Base-by-base conservation (phyloP, 1,284 basidiomycete species). In the Austroboletus niveus region DNA sequence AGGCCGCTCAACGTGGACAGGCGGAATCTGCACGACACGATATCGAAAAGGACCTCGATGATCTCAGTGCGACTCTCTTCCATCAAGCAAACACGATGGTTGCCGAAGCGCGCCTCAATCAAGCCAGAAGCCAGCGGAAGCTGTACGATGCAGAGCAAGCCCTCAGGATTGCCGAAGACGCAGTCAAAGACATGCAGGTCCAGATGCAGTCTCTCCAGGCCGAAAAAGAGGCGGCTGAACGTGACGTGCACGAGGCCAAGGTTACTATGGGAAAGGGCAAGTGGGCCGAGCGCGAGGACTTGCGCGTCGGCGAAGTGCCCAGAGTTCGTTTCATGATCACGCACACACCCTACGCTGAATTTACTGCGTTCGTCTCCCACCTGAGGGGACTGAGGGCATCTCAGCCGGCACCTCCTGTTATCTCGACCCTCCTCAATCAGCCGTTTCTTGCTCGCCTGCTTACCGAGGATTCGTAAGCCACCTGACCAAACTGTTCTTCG, bases 21-120 rank as follows among this genome's bases (percentile, higher is more conserved):
- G 96, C 95, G 2, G 94, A 96, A 69, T 84, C 79, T 54, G 92
- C 89, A 15, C 82, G 89, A 41, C 77, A 73, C 22, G 87, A 87
- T 49, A 95, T 97, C 60, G 90, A 93, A 71, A 82, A 86, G 70
- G 92, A 95, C 56, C 74, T 99, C 42, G 95, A 98, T 69, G 93
- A 98, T 69, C 83, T 99, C 51, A 94, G 93, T 51, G 94, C 94
- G 4, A 85, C 78, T 50, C 72, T 96, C 17, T 96, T 96, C 63
- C 82, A 82, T 56, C 90, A 94, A 69, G 92, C 92, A 3, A 95
- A 96, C 66, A 86, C 79, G 1, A 96, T 96, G 93, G 92, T 99
- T 7, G 94, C 92, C 0, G 87, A 93, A 59, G 96, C 96, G 42
- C 82, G 94, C 7, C 81, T 89, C 54, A 81, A 79, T 10, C 75